These are phyloP conservation scores for Sugiyamaella lignohabitans DNA, from an alignment of 805 yeast genomes.

Conservation along the genomic window DNA sequence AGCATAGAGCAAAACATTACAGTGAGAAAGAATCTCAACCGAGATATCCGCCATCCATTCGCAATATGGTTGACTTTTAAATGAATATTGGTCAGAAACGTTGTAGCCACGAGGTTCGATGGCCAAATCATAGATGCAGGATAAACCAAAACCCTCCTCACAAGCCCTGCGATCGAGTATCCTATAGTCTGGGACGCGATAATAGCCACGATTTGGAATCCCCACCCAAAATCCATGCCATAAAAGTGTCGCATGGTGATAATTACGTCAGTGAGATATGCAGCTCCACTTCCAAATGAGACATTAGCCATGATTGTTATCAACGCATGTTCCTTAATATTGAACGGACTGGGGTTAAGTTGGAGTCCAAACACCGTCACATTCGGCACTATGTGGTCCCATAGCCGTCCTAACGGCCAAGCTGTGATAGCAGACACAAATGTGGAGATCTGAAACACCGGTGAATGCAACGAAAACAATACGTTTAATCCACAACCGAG, in stretches of 20 bases:
- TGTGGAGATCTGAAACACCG: slow-evolving; percentile 46
- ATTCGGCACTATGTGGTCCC: slow-evolving; percentile 38
- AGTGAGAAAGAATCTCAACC: slow-evolving; percentile 43
- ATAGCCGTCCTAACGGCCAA: slow-evolving; percentile 54
- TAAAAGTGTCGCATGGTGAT: slow-evolving; percentile 47
- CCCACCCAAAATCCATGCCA: slow-evolving; percentile 40
- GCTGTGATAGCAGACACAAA: slow-evolving; percentile 55
- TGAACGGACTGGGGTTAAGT: slow-evolving; percentile 58
- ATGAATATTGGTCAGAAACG: slow-evolving; percentile 50
- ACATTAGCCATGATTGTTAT: slow-evolving; percentile 49
- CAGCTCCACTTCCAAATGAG: slow-evolving; percentile 38
- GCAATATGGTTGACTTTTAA: slow-evolving; percentile 45
- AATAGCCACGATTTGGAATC: slow-evolving; percentile 47
- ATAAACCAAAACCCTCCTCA: slow-evolving; percentile 51
- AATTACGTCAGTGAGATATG: slow-evolving; percentile 53
- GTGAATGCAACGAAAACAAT: slow-evolving; percentile 53
- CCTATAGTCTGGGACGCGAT: slow-evolving; percentile 60
- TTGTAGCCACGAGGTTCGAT: slow-evolving; percentile 50
- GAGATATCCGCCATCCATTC: slow-evolving; percentile 55
- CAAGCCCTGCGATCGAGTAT: slow-evolving; percentile 59
- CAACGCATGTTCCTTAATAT: slow-evolving; percentile 56
- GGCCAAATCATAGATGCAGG: slow-evolving; percentile 74
- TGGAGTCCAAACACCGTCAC: slow-evolving; percentile 27
- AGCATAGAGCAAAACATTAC: slow-evolving; percentile 38
- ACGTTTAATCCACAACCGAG: slow-evolving; percentile 55